These are phyloP conservation scores for Globisporangium abappressorium DNA, from an alignment of 352 stramenopile genomes.

Conservation along the genomic window DNA sequence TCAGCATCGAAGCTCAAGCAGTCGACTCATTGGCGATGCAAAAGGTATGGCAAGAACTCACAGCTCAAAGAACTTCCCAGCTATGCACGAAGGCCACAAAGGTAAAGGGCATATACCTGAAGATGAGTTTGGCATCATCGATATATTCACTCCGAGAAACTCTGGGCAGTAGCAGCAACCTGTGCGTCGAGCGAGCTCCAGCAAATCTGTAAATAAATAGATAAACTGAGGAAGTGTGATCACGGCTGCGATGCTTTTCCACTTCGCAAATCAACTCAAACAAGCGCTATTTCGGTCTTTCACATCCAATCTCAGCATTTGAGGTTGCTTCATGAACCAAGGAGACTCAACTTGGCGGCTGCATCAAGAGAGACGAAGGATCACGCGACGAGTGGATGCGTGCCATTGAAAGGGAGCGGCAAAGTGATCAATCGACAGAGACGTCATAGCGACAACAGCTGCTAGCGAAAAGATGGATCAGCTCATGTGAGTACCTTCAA, in stretches of 20 bases:
- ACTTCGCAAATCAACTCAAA: background rate
- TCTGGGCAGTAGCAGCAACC: background rate
- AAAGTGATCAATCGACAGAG: background rate
- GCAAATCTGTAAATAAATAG: constrained; percentile 4
- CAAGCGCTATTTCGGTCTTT: constrained; percentile 1
- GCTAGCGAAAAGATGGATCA: constrained; percentile 46
- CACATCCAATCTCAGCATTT: background rate
- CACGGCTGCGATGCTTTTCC: background rate
- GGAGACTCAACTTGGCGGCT: background rate
- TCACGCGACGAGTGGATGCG: background rate
- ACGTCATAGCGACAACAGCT: constrained; percentile 35
- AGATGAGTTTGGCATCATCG: constrained; percentile 28
- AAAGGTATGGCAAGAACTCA: constrained; percentile 8
- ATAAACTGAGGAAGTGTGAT: background rate
- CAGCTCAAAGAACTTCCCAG: constrained; percentile 17
- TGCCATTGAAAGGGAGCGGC: background rate
- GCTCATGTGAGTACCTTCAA: constrained; percentile 39
- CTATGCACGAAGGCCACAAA: background rate
- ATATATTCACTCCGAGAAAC: constrained; percentile 16
- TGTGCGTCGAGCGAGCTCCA: background rate
- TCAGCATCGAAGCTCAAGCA: constrained; percentile 7
- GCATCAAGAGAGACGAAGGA: background rate
- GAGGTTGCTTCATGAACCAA: background rate
- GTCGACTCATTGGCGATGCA: background rate
- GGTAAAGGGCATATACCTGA: constrained; percentile 7